phyloP scores from a whole-genome alignment of 768 basidiomycete genomes.

The Kwoniella botswanensis region DNA sequence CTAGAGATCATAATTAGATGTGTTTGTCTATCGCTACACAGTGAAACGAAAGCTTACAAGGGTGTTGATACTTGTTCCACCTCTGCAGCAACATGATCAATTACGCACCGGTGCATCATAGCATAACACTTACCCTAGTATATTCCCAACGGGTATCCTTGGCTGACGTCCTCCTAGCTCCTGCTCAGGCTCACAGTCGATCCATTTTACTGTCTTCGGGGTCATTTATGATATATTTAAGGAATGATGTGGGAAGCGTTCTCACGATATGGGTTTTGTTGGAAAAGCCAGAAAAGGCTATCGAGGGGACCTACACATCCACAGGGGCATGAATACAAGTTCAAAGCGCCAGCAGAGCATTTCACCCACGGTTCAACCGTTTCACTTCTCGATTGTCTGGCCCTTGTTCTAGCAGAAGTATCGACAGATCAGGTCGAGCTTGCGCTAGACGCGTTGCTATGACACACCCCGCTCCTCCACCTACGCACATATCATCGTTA shows the following conservation, averaged over 20 bases:
- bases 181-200: slow-evolving; percentile 13
- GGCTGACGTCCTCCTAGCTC: slow-evolving; percentile 24
- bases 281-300: slow-evolving; percentile 30
- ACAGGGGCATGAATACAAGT: neutral
- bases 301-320: slow-evolving; percentile 25
- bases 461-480: slow-evolving; percentile 32
- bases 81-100: slow-evolving; percentile 14
- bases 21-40: neutral
- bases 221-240: neutral
- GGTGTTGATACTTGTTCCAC: slow-evolving; percentile 33
- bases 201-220: slow-evolving; percentile 7
- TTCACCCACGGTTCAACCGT: slow-evolving; percentile 9
- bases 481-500: slow-evolving; percentile 5
- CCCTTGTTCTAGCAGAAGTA: slow-evolving; percentile 29
- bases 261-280: slow-evolving; percentile 21
- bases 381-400: slow-evolving; percentile 16
- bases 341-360: too few species aligned
- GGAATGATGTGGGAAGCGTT: neutral
- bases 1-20: slow-evolving; percentile 8
- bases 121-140: slow-evolving; percentile 26
- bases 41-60: slow-evolving; percentile 7
- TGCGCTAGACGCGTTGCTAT: slow-evolving; percentile 29
- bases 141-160: slow-evolving; percentile 28
- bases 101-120: neutral
- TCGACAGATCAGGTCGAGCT: slow-evolving; percentile 23